Base-by-base conservation (phyloP, 2,329 filamentous ascomycete genomes). In the Diaporthe capsici region DNA sequence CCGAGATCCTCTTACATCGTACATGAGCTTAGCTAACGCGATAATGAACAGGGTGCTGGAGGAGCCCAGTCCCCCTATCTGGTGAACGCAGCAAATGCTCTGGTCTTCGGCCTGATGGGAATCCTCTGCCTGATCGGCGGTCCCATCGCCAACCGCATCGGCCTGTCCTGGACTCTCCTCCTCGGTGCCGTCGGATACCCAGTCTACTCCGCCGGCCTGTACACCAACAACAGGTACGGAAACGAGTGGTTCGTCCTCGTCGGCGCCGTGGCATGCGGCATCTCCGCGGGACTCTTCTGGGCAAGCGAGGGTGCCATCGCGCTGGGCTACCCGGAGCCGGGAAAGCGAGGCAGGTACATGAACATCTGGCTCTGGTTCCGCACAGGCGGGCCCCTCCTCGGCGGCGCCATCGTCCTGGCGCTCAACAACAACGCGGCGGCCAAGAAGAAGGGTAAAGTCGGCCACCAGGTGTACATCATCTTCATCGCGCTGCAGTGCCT, bases 281-380 rank as follows among this genome's bases (percentile, higher is more conserved):
- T 93, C 28, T 90, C 88, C 0, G 92, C 92, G 0, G 92, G 92
- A 0, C 85, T 93, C 3, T 93, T 93, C 82, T 94, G 92, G 92
- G 90, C 90, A 83, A 90, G 91, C 0, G 92, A 94, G 84, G 91
- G 90, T 1, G 92, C 92, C 0, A 92, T 94, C 74, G 90, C 91
- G 0, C 86, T 93, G 2, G 86, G 89, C 0, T 94, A 93, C 78
- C 91, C 92, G 0, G 91, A 93, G 77, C 89, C 91, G 0, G 87
- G 87, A 49, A 91, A 92, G 37, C 87, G 89, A 75, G 91, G 90
- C 0, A 86, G 86, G 25, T 90, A 90, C 72, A 83, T 93, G 0
- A 91, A 90, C 0, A 87, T 83, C 37, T 88, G 86, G 86, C 82
- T 87, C 71, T 83, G 83, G 6, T 84, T 84, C 63, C 83, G 84